These are phyloP conservation scores for Trapa bicornis DNA, from an alignment of 345 rosid genomes.

Conservation along the genomic window DNA sequence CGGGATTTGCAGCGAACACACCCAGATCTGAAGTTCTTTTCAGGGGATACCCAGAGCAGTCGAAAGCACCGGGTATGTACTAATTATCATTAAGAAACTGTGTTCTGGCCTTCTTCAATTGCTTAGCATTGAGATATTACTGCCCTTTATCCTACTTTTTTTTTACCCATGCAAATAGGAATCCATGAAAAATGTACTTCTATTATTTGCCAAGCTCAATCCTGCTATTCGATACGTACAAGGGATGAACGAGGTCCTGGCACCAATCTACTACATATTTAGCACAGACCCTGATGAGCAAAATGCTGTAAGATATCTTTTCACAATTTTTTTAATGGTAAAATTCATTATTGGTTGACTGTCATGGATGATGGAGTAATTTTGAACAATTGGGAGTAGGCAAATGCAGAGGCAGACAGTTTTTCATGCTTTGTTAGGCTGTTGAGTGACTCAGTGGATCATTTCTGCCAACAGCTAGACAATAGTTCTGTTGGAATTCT, in stretches of 20 bases:
- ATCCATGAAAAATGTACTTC: slow-evolving; percentile 62
- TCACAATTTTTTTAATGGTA: not conserved
- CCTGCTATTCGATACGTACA: slow-evolving; percentile 67
- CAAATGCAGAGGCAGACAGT: slow-evolving; percentile 55
- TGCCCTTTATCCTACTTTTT: not conserved
- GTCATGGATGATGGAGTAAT: not conserved
- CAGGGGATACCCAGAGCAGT: slow-evolving; percentile 43
- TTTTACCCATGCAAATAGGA: slow-evolving; percentile 21
- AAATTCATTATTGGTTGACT: not conserved
- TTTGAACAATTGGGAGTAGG: slow-evolving; percentile 19
- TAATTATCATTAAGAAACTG: not conserved
- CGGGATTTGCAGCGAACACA: slow-evolving; percentile 68
- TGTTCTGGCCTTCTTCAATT: not conserved
- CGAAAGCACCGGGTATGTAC: slow-evolving; percentile 37
- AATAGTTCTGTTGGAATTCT: slow-evolving; percentile 59
- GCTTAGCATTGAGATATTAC: not conserved
- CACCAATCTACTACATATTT: slow-evolving; percentile 52
- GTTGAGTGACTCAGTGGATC: slow-evolving; percentile 58
- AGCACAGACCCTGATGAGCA: slow-evolving; percentile 39
- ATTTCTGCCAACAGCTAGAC: slow-evolving; percentile 60
- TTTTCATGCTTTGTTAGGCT: slow-evolving; percentile 51
- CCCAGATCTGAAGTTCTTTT: slow-evolving; percentile 57
- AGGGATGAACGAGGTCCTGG: slow-evolving; percentile 81
- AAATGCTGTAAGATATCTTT: slow-evolving; percentile 37
- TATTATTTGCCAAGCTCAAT: slow-evolving; percentile 56